These are phyloP conservation scores for Claviceps sp. DNA, from an alignment of 2,329 filamentous ascomycete genomes.

Conservation along the genomic window DNA sequence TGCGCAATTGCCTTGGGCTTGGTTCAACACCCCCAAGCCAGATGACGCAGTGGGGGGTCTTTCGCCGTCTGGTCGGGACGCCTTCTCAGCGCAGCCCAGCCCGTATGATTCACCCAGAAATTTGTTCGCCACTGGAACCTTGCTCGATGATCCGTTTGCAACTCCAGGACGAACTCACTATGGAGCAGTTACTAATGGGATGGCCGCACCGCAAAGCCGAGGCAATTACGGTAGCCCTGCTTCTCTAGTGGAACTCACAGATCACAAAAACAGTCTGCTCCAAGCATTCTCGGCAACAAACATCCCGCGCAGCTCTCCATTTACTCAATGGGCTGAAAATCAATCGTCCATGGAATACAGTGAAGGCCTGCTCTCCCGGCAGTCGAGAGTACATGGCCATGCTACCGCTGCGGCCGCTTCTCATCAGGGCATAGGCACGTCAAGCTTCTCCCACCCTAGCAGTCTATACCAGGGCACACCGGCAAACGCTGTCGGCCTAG, in stretches of 20 bases:
- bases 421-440: slow-evolving; percentile 17
- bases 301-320: slow-evolving; percentile 17
- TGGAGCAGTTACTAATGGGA: slow-evolving; percentile 1
- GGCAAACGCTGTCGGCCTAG: slow-evolving; percentile 10
- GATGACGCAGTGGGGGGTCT: slow-evolving; percentile 9
- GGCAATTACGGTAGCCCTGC: slow-evolving; percentile 2
- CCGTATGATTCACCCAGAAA: slow-evolving; percentile 12
- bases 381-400: slow-evolving; percentile 6
- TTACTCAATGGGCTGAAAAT: slow-evolving; percentile 18
- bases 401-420: not conserved
- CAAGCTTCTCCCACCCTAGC: slow-evolving; percentile 34
- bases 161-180: slow-evolving; percentile 12
- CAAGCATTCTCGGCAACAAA: slow-evolving; percentile 19
- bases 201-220: not conserved
- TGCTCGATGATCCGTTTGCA: slow-evolving; percentile 20
- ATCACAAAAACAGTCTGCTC: slow-evolving; percentile 21
- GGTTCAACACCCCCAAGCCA: slow-evolving; percentile 28
- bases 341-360: slow-evolving; percentile 8
- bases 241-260: slow-evolving; percentile 12
- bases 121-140: slow-evolving; percentile 4
- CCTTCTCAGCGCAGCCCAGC: slow-evolving; percentile 15
- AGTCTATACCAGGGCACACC: slow-evolving; percentile 38
- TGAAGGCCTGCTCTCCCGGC: slow-evolving; percentile 11
- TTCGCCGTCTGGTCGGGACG: slow-evolving; percentile 10
- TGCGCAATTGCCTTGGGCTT: slow-evolving; percentile 35